Evolutionary conservation across 352 stramenopile species (phyloP).

Genomic region (Phytophthora sojae): DNA sequence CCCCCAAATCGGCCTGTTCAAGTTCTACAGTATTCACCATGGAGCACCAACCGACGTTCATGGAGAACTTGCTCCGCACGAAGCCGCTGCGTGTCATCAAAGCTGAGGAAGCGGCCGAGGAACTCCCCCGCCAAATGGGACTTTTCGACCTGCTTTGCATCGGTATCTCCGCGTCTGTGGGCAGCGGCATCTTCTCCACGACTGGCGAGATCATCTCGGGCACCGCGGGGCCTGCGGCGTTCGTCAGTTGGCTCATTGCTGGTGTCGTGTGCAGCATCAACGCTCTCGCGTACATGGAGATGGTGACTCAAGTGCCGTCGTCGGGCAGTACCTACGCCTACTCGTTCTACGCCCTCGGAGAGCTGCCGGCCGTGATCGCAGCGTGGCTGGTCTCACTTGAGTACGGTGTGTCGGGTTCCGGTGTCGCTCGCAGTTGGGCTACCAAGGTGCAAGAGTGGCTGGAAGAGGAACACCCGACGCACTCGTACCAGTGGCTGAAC

Average conservation of each 20-base stretch:
- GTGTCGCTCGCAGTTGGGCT: slow-evolving; percentile 93
- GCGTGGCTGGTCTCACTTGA: slow-evolving; percentile 92
- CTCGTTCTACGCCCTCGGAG: slow-evolving; percentile 92
- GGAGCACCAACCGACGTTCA: slow-evolving; percentile 52
- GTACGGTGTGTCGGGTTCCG: slow-evolving; percentile 91
- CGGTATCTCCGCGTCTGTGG: slow-evolving; percentile 93
- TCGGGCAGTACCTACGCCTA: slow-evolving; percentile 94
- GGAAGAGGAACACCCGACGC: slow-evolving; percentile 45
- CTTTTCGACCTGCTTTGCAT: slow-evolving; percentile 93
- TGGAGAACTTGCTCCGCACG: slow-evolving; percentile 67
- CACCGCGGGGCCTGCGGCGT: slow-evolving; percentile 78
- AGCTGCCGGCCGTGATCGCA: slow-evolving; percentile 91
- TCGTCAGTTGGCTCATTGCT: slow-evolving; percentile 84
- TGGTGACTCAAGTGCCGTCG: slow-evolving; percentile 88
- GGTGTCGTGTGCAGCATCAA: slow-evolving; percentile 84
- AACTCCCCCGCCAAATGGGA: slow-evolving; percentile 74
- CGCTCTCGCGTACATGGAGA: slow-evolving; percentile 91
- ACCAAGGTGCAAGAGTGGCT: slow-evolving; percentile 88
- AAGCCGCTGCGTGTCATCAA: slow-evolving; percentile 80
- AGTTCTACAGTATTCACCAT: slow-evolving; percentile 17
- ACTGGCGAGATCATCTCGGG: slow-evolving; percentile 79
- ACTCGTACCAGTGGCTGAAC: slow-evolving; percentile 65
- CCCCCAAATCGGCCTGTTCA: background rate
- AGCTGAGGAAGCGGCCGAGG: slow-evolving; percentile 75
- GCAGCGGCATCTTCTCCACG: slow-evolving; percentile 93